Percentiles rank a stretch among this genome's conserved stretches.
Evolutionary conservation across 306 rosid genomes (phyloP).

Genomic region (Glycine latifolia): DNA sequence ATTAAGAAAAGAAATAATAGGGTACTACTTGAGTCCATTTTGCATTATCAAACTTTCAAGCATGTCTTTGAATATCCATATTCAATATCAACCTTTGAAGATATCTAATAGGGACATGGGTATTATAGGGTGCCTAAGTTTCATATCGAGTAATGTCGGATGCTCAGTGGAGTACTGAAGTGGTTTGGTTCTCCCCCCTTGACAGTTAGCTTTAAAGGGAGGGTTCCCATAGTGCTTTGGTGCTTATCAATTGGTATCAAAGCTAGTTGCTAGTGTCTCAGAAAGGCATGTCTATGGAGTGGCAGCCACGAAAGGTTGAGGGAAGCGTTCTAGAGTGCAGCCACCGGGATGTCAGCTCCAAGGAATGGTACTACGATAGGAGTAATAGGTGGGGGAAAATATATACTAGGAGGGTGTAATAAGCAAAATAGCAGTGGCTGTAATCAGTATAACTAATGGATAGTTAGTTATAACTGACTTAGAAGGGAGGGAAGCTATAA

Average conservation of each 20-base stretch:
- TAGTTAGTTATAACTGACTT: too few species aligned
- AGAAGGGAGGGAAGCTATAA: too few species aligned
- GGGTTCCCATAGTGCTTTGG: neutral
- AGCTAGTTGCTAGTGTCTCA: neutral
- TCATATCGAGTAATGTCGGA: neutral
- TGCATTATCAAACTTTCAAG: conserved; percentile 2
- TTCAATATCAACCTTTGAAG: neutral
- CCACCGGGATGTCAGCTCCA: neutral
- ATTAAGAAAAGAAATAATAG: neutral
- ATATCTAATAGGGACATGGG: neutral
- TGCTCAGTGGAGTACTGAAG: neutral
- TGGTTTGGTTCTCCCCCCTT: neutral
- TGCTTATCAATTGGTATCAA: neutral
- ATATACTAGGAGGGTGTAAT: too few species aligned
- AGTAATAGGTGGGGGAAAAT: too few species aligned
- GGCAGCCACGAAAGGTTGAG: neutral
- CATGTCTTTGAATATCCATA: conserved; percentile 3
- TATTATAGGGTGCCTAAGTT: neutral
- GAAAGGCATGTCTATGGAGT: neutral
- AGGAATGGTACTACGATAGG: neutral
- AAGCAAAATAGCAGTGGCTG: too few species aligned
- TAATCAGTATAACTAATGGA: too few species aligned
- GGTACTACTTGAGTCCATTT: neutral
- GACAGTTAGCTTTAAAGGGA: neutral
- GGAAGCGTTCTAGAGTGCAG: neutral